A percentile compares a stretch with the other conserved stretches of the same genome.
These are phyloP conservation scores for Stenocarpella maydis DNA, from an alignment of 2,329 filamentous ascomycete genomes.

Conservation along the genomic window DNA sequence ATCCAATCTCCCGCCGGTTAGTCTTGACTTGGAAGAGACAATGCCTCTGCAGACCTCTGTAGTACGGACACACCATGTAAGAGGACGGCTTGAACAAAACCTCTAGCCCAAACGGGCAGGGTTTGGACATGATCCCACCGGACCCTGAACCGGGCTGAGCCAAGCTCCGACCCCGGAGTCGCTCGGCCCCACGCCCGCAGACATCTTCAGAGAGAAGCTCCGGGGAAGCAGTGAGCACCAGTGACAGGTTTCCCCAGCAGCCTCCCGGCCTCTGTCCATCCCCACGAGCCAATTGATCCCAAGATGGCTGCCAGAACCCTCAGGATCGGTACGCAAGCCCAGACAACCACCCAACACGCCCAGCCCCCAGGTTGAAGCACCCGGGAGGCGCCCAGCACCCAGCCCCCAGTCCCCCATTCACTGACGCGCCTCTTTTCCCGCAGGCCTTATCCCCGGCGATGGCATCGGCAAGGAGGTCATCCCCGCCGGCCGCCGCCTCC, in stretches of 20 bases:
- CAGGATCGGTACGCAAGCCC: slow-evolving; percentile 64
- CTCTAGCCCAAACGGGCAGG: slow-evolving; percentile 7
- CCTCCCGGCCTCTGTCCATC: not conserved
- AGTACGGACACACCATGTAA: too few relatives aligned
- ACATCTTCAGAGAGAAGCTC: slow-evolving; percentile 28
- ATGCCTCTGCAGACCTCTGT: not conserved
- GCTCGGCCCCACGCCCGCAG: slow-evolving; percentile 17
- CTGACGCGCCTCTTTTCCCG: not conserved
- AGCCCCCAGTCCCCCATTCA: not conserved
- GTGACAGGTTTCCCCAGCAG: slow-evolving; percentile 15
- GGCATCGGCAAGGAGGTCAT: slow-evolving; percentile 99
- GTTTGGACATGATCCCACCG: not conserved
- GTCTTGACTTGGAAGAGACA: too few relatives aligned
- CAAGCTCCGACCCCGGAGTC: slow-evolving; percentile 34
- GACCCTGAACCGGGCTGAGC: slow-evolving; percentile 15
- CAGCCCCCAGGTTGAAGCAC: not conserved
- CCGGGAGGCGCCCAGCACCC: not conserved
- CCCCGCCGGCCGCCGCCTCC: slow-evolving; percentile 87
- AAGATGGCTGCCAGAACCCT: slow-evolving; percentile 71
- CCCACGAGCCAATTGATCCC: slow-evolving; percentile 31
- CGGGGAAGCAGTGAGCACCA: not conserved
- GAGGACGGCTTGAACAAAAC: not conserved
- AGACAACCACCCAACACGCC: too few relatives aligned
- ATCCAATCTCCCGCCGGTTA: too few relatives aligned
- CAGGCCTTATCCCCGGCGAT: slow-evolving; percentile 96